Evolutionary conservation across 2,329 filamentous ascomycete genomes (phyloP).

Genomic region (Colletotrichum tamarilloi): DNA sequence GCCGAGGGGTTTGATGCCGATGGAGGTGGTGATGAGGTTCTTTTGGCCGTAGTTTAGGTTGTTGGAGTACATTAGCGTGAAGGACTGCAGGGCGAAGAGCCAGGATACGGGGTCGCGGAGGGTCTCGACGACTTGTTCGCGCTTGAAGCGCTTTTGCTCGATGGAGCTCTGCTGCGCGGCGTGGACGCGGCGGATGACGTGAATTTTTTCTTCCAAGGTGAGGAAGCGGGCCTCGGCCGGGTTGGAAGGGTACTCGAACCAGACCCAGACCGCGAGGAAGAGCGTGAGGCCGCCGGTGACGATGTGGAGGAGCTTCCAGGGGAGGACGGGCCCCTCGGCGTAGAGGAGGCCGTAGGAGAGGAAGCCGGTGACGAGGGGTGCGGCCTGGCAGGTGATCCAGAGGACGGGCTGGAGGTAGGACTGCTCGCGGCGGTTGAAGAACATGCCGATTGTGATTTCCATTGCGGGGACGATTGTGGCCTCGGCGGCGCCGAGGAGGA

Average conservation of each 20-base stretch:
- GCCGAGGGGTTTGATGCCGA: constrained; percentile 49
- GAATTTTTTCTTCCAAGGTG: constrained; percentile 34
- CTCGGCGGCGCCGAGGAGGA: constrained; percentile 49
- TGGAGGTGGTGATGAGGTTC: constrained; percentile 47
- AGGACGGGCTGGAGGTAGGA: constrained; percentile 47
- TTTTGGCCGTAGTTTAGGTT: constrained; percentile 53
- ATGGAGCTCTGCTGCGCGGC: constrained; percentile 48
- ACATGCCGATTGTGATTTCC: constrained; percentile 54
- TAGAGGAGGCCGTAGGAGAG: constrained; percentile 54
- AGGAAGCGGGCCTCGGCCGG: constrained; percentile 40
- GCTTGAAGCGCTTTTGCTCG: constrained; percentile 51
- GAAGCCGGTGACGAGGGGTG: constrained; percentile 51
- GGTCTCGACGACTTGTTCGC: constrained; percentile 43
- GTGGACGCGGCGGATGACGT: constrained; percentile 44
- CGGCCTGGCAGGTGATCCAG: constrained; percentile 45
- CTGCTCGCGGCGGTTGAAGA: constrained; percentile 49
- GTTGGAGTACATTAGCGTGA: constrained; percentile 49
- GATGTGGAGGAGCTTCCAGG: constrained; percentile 54
- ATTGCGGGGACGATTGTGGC: constrained; percentile 51
- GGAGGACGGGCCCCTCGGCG: constrained; percentile 43
- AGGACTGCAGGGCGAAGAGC: constrained; percentile 45
- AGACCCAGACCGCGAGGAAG: constrained; percentile 46
- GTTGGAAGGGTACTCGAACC: constrained; percentile 44
- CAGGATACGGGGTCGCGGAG: constrained; percentile 45
- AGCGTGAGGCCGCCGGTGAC: constrained; percentile 49